These are phyloP conservation scores for Potentilla sterilis DNA, from an alignment of 306 rosid species.

Conservation along the genomic window DNA sequence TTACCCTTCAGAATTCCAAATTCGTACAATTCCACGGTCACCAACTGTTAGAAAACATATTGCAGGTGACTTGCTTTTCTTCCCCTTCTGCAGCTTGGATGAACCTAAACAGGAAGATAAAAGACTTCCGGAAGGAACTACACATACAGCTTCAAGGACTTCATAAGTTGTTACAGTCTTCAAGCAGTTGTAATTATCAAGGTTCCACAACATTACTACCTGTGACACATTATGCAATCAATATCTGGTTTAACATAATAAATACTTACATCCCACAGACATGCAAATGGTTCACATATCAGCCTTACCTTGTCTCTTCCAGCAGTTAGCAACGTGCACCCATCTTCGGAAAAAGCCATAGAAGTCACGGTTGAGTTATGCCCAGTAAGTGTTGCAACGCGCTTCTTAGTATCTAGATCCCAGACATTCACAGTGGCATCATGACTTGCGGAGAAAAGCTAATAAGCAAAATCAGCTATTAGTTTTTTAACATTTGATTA, in stretches of 20 bases:
- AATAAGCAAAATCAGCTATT: conserved; percentile 23
- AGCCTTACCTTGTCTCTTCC: conserved; percentile 86
- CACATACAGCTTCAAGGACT: conserved; percentile 83
- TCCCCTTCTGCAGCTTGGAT: conserved; percentile 29
- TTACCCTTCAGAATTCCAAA: conserved; percentile 96
- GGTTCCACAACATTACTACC: conserved; percentile 94
- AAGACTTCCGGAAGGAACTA: conserved; percentile 44
- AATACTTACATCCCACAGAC: conserved; percentile 1
- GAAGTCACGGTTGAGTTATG: conserved; percentile 85
- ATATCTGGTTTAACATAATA: neutral
- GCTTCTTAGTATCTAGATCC: conserved; percentile 68
- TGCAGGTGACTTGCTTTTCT: conserved; percentile 44
- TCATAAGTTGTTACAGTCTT: conserved; percentile 86
- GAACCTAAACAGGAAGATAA: conserved; percentile 53
- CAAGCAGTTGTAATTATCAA: conserved; percentile 66
- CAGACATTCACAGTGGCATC: conserved; percentile 79
- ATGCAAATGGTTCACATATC: neutral
- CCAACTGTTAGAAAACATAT: conserved; percentile 77
- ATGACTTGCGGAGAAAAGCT: conserved; percentile 97
- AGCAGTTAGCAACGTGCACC: conserved; percentile 81
- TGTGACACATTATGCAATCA: conserved; percentile 36
- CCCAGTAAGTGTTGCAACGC: conserved; percentile 61
- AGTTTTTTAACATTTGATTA: neutral
- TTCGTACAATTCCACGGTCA: conserved; percentile 76
- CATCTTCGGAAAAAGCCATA: conserved; percentile 80